Conservation (phyloP, 352 stramenopile genomes). For the Phytophthora nicotianae region DNA sequence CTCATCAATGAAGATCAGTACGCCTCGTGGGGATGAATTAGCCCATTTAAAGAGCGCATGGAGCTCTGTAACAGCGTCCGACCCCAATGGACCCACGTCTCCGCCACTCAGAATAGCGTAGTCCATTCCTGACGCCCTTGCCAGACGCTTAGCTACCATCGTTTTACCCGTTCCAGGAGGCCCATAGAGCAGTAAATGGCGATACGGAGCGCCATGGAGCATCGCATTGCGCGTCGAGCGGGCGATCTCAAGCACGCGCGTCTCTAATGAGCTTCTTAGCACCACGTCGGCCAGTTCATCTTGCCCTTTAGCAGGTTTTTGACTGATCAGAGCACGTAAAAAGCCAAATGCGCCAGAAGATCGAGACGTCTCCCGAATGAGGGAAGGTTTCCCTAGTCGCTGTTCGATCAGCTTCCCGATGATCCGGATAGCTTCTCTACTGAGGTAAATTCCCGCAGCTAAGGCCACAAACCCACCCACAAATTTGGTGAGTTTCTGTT, state of each 20-base stretch:
- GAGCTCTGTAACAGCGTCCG: slow-evolving; percentile 79
- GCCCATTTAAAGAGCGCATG: slow-evolving; percentile 86
- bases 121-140: slow-evolving; percentile 68
- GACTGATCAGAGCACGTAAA: slow-evolving; percentile 33
- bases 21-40: slow-evolving; percentile 65
- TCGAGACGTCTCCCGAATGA: slow-evolving; percentile 73
- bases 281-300: slow-evolving; percentile 70
- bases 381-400: slow-evolving; percentile 68
- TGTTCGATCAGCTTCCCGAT: slow-evolving; percentile 65
- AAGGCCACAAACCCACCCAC: slow-evolving; percentile 64
- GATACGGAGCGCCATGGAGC: slow-evolving; percentile 71
- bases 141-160: slow-evolving; percentile 86
- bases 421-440: slow-evolving; percentile 65
- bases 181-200: slow-evolving; percentile 85
- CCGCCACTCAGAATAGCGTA: slow-evolving; percentile 87
- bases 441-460: slow-evolving; percentile 65
- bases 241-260: slow-evolving; percentile 65
- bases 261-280: slow-evolving; percentile 55
- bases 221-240: slow-evolving; percentile 66
- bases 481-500: slow-evolving; percentile 64
- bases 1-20: slow-evolving; percentile 91
- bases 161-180: slow-evolving; percentile 88
- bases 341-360: slow-evolving; percentile 54
- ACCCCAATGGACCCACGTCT: slow-evolving; percentile 81
- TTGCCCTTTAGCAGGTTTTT: slow-evolving; percentile 27